Conservation (phyloP, 73 alveolate genomes). For the Tetrahymena borealis region DNA sequence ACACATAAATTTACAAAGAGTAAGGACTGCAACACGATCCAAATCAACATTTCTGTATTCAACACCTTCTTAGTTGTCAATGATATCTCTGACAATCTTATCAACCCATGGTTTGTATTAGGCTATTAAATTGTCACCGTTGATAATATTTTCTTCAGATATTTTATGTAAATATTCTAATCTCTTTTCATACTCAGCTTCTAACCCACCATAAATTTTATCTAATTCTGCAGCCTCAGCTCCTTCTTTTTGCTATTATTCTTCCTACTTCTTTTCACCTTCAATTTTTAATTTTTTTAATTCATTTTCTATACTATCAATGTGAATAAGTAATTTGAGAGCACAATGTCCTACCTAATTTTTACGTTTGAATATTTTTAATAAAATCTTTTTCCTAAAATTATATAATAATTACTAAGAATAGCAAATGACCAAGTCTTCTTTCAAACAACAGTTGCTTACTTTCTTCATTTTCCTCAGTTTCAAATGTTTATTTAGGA, state of each 20-base stretch:
- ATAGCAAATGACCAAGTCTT: not conserved
- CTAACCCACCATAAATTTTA: slow-evolving; percentile 28
- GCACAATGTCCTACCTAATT: slow-evolving; percentile 11
- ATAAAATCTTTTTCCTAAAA: not conserved
- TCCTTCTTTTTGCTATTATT: not conserved
- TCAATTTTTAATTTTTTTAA: slow-evolving; percentile 19
- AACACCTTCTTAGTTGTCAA: not conserved
- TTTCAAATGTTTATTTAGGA: not conserved
- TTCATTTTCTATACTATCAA: slow-evolving; percentile 13
- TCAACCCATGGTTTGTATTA: slow-evolving; percentile 15
- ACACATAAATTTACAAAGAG: slow-evolving; percentile 40
- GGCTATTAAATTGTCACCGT: slow-evolving; percentile 10
- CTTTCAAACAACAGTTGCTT: not conserved
- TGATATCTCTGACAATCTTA: slow-evolving; percentile 1
- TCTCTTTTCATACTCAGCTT: slow-evolving; percentile 34
- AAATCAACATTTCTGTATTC: not conserved
- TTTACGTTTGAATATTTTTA: not conserved
- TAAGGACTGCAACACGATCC: slow-evolving; percentile 12
- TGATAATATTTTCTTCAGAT: not conserved
- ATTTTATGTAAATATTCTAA: not conserved
- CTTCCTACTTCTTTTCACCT: slow-evolving; percentile 16
- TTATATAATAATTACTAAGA: not conserved
- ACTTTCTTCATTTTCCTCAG: not conserved
- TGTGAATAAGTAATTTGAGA: slow-evolving; percentile 4
- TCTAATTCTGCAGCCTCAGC: slow-evolving; percentile 20